Evolutionary conservation across 2,329 filamentous ascomycete species (phyloP), one percentile per base, ranked within the genome.

Genomic region (Fusarium chlamydosporum): DNA sequence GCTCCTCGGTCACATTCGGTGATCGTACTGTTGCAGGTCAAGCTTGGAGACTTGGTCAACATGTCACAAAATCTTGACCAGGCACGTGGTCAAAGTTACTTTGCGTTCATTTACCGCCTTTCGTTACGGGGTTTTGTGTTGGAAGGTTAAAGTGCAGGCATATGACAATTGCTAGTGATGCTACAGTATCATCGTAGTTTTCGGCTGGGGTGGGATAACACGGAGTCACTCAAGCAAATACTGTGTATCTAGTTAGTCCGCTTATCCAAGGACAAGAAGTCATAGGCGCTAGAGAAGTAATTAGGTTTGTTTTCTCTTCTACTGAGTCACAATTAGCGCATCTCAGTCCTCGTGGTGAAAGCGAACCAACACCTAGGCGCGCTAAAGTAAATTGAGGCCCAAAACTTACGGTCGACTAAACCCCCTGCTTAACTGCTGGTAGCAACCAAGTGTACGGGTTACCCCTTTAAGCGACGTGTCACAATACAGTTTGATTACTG

Each of bases 391-490:
- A 45, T 29, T 45, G 42, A 45, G 42, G 42, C 42, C 26, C 18
- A 27, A 45, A 27, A 16, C n/a, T 29, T n/a, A 23, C 23, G 23
- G 23, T 23, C 6, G 29, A 29, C 10, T 29, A 29, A 29, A 31
- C 26, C 27, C 41, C 42, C 42, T 31, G 26, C 26, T 20, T 18
- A 29, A 29, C 29, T 29, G 29, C 29, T 29, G 29, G 11, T 29
- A 29, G 29, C 29, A 29, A 29, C 29, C 29, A 11, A 11, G 2
- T 29, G 29, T 29, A 10, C 42, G 27, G 27, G n/a, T 45, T 45
- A 11, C 42, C 42, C 42, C 42, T 45, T 45, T 45, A n/a, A 45
- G 42, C n/a, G 42, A 45, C 42, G 11, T 45, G 42, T 45, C 42
- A 45, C 18, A 45, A 45, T 27, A 45, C n/a, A 45, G 42, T 45